Conservation (phyloP, 345 rosid genomes). For the Crucihimalaya himalaica region DNA sequence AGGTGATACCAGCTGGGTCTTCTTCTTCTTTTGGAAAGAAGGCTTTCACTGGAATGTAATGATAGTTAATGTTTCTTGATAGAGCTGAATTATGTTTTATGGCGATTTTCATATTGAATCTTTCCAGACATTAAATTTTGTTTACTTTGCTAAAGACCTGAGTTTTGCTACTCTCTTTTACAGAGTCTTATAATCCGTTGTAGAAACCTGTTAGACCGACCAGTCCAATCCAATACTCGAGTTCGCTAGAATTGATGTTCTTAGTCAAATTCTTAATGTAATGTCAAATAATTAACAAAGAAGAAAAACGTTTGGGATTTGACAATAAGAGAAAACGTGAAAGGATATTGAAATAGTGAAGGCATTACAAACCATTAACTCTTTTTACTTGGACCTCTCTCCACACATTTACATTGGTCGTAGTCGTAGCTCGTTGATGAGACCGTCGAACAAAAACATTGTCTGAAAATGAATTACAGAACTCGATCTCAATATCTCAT, state of each 20-base stretch:
- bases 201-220: background rate
- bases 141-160: background rate
- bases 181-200: background rate
- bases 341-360: too few species aligned
- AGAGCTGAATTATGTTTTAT: slow-evolving; percentile 14
- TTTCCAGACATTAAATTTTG: slow-evolving; percentile 22
- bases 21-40: slow-evolving; percentile 74
- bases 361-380: background rate
- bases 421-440: background rate
- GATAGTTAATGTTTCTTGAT: slow-evolving; percentile 32
- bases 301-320: background rate
- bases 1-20: slow-evolving; percentile 79
- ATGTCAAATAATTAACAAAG: too few species aligned
- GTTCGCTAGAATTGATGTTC: background rate
- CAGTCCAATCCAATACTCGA: background rate
- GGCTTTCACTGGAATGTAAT: slow-evolving; percentile 60
- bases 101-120: background rate
- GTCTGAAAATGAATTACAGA: slow-evolving; percentile 30
- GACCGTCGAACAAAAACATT: slow-evolving; percentile 10
- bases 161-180: background rate
- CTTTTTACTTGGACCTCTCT: background rate
- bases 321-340: too few species aligned
- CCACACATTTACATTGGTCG: background rate
- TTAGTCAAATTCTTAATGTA: background rate
- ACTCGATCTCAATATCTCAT: background rate